Percentiles rank a stretch among this genome's conserved stretches.
Conservation (phyloP, 305 asterid genomes). For the Fraxinus velutina region DNA sequence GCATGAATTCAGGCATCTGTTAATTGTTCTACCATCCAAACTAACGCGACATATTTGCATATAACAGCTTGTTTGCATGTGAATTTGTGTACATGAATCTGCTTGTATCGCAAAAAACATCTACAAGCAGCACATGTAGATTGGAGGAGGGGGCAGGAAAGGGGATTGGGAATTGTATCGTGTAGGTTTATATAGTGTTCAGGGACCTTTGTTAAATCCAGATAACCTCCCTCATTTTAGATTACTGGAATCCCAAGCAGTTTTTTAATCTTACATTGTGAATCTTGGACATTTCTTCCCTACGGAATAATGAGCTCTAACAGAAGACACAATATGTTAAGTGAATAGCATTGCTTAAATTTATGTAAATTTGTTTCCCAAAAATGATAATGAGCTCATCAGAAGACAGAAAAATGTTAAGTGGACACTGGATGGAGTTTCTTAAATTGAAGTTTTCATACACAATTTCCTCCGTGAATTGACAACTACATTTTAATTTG, state of each 20-base stretch:
- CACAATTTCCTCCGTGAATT: background rate
- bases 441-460: background rate
- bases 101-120: background rate
- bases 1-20: background rate
- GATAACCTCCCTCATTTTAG: background rate
- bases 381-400: background rate
- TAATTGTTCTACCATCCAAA: background rate
- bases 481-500: background rate
- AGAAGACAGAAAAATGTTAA: background rate
- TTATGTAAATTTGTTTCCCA: background rate
- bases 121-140: background rate
- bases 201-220: background rate
- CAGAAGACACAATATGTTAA: background rate
- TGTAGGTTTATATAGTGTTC: background rate
- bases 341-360: background rate
- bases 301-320: background rate
- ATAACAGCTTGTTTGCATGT: background rate
- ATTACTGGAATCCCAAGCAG: background rate
- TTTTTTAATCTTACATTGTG: background rate
- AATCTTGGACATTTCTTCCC: background rate
- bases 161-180: background rate
- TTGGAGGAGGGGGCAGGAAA: background rate
- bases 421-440: background rate
- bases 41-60: background rate
- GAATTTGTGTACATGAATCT: background rate